Evolutionary conservation across 2,329 filamentous ascomycete genomes (phyloP).

Genomic region (Dothideomycetes sp.): DNA sequence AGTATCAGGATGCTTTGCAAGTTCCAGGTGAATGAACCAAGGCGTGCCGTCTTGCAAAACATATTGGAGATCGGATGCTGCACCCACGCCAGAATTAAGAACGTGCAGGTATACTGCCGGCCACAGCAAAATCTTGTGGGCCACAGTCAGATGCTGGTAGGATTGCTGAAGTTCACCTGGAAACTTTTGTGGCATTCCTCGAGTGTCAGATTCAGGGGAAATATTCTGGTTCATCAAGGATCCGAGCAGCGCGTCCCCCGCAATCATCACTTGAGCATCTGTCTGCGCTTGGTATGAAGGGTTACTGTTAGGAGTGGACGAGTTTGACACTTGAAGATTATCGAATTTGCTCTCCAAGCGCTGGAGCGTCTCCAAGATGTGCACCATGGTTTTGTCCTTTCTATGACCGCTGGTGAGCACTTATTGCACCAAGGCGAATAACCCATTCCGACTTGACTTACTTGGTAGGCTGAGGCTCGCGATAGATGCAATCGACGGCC

Average conservation of each 20-base stretch:
- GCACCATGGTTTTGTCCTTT: slow-evolving; percentile 52
- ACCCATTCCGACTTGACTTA: slow-evolving; percentile 26
- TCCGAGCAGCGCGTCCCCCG: background rate
- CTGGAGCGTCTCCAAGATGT: slow-evolving; percentile 48
- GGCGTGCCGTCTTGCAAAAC: slow-evolving; percentile 26
- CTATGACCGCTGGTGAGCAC: slow-evolving; percentile 21
- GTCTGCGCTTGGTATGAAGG: background rate
- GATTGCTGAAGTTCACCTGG: slow-evolving; percentile 3
- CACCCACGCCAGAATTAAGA: slow-evolving; percentile 21
- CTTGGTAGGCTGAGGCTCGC: slow-evolving; percentile 52
- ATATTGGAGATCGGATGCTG: slow-evolving; percentile 22
- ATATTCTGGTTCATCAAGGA: background rate
- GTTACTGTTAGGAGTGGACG: slow-evolving; percentile 13
- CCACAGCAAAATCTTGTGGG: slow-evolving; percentile 43
- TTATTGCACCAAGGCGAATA: background rate
- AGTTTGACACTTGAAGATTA: slow-evolving; percentile 16
- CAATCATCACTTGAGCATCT: background rate
- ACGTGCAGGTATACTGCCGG: slow-evolving; percentile 25
- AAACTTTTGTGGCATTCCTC: background rate
- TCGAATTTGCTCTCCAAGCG: slow-evolving; percentile 47
- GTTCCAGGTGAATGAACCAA: slow-evolving; percentile 26
- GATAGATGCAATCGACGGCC: slow-evolving; percentile 48
- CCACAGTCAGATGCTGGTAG: slow-evolving; percentile 25
- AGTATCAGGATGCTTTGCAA: slow-evolving; percentile 18
- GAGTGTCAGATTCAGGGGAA: slow-evolving; percentile 2